Evolutionary conservation across 306 rosid species (phyloP).

Genomic region (Pyrus betulifolia): DNA sequence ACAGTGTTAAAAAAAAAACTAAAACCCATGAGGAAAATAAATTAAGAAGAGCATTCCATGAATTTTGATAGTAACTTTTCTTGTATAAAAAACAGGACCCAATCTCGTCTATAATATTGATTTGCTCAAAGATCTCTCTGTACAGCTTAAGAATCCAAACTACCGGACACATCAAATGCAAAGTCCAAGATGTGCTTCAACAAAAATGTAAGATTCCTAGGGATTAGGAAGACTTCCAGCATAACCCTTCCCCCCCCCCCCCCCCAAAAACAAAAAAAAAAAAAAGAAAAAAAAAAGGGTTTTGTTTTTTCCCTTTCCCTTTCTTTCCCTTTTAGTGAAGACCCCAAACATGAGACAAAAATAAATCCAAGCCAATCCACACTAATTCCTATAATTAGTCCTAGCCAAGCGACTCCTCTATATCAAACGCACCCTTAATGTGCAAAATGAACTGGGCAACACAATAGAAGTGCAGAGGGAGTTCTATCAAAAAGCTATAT

Average conservation of each 20-base stretch:
- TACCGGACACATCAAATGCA: not conserved
- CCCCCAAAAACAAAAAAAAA: too few species aligned
- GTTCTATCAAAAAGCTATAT: not conserved
- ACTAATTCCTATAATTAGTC: too few species aligned
- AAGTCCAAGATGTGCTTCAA: not conserved
- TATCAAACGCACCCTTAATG: not conserved
- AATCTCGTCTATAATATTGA: not conserved
- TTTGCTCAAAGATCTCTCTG: not conserved
- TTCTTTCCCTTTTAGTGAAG: too few species aligned
- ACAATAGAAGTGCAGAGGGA: not conserved
- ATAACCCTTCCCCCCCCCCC: too few species aligned
- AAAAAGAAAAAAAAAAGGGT: too few species aligned
- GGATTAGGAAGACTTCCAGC: not conserved
- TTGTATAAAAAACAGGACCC: not conserved
- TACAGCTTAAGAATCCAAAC: not conserved
- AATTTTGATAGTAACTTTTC: not conserved
- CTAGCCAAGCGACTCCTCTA: not conserved
- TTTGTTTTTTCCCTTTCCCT: too few species aligned
- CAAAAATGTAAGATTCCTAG: not conserved
- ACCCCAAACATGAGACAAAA: not conserved
- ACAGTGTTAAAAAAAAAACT: not conserved
- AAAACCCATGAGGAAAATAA: not conserved
- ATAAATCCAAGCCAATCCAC: not conserved
- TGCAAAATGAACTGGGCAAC: not conserved
- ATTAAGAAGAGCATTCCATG: not conserved